Base-by-base conservation (phyloP, 805 yeast species). In the Dipodascopsis uninucleata region DNA sequence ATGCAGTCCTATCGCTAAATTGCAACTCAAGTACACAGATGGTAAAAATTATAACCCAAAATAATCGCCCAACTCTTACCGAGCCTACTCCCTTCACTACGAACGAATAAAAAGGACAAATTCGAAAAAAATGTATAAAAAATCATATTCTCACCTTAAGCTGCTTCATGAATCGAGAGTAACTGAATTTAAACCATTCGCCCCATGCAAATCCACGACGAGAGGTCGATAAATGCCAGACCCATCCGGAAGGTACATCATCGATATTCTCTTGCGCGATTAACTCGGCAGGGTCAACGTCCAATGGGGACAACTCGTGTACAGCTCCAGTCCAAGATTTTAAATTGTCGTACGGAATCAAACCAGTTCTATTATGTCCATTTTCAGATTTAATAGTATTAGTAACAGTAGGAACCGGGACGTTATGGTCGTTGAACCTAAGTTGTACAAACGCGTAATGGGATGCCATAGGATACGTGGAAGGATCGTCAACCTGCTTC, bases 391-490 rank as follows among this genome's bases (percentile, higher is more conserved):
- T n/a, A 26, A 44, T 39, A 14, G 51, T 35, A 22, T 43, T 37
- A 32, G 37, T 49, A 2, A 47, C 31, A 22, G 8, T 7, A 12
- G 56, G 47, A 7, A 41, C 24, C 2, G 57, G 49, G n/a, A 33
- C 49, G 33, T 68, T 71, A 26, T 67, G 63, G 45, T 75, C 68
- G 53, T 72, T 74, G 62, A 82, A 82, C 51, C 69, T 74, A 52
- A 81, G 68, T 5, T 86, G 84, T 8, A 77, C 69, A 9, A 81
- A 63, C 8, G 73, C 71, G 36, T 66, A 64, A 45, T 71, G 81
- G 22, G 67, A 68, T 17, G 77, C 76, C 7, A 68, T 63, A 1
- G 74, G 64, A 44, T 66, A 68, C 28, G 47, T 57, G 4, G 74
- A 53, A 18, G 59, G 39, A 52, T 76, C 77, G 8, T 69, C 73